Percentiles rank a stretch among this genome's conserved stretches.
These are phyloP conservation scores for Pseudozyma thailandica DNA, from an alignment of 1,284 basidiomycete genomes.

Conservation along the genomic window DNA sequence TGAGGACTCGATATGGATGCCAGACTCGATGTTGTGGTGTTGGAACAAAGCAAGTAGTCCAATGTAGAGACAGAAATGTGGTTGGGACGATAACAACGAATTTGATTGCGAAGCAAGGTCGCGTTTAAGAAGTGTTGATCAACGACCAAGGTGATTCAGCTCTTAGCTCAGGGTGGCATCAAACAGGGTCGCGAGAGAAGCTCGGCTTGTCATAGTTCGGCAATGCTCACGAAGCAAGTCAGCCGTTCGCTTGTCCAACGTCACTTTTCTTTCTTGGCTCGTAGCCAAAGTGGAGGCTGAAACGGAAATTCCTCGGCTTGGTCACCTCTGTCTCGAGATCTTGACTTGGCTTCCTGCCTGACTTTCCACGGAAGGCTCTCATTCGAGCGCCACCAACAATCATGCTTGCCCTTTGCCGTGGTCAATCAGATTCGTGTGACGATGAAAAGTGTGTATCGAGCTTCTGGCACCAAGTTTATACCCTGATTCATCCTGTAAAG, in stretches of 20 bases:
- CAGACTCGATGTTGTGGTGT: neutral
- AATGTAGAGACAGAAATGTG: neutral
- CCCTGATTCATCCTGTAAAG: too few species aligned
- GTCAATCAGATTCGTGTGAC: too few species aligned
- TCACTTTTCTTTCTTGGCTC: conserved; percentile 15
- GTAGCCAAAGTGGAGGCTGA: conserved; percentile 1
- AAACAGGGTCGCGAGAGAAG: neutral
- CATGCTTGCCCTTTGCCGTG: too few species aligned
- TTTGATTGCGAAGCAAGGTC: neutral
- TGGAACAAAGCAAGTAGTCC: too few species aligned
- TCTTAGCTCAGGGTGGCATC: conserved; percentile 7
- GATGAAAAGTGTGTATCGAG: too few species aligned
- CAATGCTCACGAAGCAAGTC: conserved; percentile 12
- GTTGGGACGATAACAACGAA: neutral
- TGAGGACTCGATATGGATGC: neutral
- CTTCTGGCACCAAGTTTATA: too few species aligned
- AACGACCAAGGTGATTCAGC: conserved; percentile 9
- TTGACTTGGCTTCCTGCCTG: too few species aligned
- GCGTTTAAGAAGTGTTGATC: conserved; percentile 6
- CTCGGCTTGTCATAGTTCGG: neutral
- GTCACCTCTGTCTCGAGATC: neutral
- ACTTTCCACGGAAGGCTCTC: too few species aligned
- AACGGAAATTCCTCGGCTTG: neutral
- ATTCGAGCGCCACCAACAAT: too few species aligned
- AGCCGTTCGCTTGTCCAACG: conserved; percentile 7